Percentiles rank a stretch among this genome's conserved stretches.
Evolutionary conservation across 768 basidiomycete genomes (phyloP).

Genomic region (Lentinula guzmanii): DNA sequence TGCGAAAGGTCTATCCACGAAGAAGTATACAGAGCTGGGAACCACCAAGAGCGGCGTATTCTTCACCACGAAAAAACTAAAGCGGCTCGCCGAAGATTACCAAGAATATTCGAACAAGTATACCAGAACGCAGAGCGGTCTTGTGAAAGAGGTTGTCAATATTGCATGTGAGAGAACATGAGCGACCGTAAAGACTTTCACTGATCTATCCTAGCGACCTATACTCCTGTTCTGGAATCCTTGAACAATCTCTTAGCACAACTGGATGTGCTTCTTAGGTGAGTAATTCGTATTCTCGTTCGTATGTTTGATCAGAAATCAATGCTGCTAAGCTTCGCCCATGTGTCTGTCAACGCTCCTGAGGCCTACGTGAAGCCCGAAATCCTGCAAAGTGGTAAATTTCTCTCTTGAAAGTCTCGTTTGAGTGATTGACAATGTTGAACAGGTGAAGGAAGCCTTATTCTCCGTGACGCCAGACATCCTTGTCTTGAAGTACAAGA

Average conservation of each 20-base stretch:
- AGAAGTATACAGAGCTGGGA: constrained; percentile 76
- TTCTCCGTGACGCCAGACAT: constrained; percentile 84
- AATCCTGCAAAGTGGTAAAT: constrained; percentile 66
- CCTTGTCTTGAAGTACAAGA: constrained; percentile 97
- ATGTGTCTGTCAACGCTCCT: constrained; percentile 83
- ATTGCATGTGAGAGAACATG: constrained; percentile 68
- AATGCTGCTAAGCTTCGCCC: constrained; percentile 63
- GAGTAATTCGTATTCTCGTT: constrained; percentile 5
- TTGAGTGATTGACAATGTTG: background rate
- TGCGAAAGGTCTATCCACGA: constrained; percentile 57
- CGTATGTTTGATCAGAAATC: background rate
- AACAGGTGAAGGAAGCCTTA: constrained; percentile 71
- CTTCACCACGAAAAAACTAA: constrained; percentile 79
- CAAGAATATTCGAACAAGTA: constrained; percentile 65
- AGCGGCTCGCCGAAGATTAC: constrained; percentile 66
- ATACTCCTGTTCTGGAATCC: constrained; percentile 80
- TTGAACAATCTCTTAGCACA: constrained; percentile 83
- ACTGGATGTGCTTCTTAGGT: constrained; percentile 90
- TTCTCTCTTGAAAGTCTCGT: background rate
- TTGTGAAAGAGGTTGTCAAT: constrained; percentile 89
- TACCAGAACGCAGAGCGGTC: constrained; percentile 63
- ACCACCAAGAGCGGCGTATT: constrained; percentile 83
- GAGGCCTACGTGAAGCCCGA: constrained; percentile 86
- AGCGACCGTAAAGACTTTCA: background rate
- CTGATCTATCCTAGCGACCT: constrained; percentile 60